A percentile compares a stretch with the other conserved stretches of the same genome.
phyloP scores from a whole-genome alignment of 192 early-diverging fungal species.

The Irineochytrium annulatum region DNA sequence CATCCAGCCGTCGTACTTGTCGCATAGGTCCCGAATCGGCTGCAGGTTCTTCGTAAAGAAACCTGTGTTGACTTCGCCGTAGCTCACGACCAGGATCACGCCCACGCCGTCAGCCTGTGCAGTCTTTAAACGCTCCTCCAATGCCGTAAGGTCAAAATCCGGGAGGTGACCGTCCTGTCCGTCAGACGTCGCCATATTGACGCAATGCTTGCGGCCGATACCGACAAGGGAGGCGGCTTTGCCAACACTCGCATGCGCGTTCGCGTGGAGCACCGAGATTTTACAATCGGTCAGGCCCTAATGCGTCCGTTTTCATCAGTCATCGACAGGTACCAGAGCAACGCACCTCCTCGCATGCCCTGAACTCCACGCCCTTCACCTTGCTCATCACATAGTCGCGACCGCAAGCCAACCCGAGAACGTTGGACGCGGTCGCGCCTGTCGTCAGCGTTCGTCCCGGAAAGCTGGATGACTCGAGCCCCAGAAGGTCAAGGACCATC shows the following conservation, averaged over 20 bases:
- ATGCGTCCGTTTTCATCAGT: no score
- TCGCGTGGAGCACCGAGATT: conserved; percentile 21
- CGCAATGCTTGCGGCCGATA: conserved; percentile 44
- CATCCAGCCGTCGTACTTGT: conserved; percentile 43
- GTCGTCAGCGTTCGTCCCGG: conserved; percentile 49
- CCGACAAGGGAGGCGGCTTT: conserved; percentile 51
- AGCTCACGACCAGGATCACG: conserved; percentile 42
- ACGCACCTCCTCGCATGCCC: no score
- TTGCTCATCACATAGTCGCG: conserved; percentile 32
- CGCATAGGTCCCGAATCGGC: conserved; percentile 36
- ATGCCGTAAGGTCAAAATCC: conserved; percentile 6
- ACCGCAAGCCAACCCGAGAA: conserved; percentile 44
- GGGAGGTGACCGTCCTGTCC: neutral
- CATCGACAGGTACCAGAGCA: no score
- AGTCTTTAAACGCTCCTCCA: conserved; percentile 16
- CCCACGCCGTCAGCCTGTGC: conserved; percentile 13
- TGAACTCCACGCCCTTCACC: conserved; percentile 18
- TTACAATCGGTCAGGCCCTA: conserved; percentile 26
- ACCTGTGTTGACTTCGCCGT: conserved; percentile 59
- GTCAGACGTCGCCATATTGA: conserved; percentile 26
- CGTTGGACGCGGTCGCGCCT: conserved; percentile 52
- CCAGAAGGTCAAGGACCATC: conserved; percentile 47
- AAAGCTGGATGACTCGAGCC: conserved; percentile 30
- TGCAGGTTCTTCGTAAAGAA: conserved; percentile 32
- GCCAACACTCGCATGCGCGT: conserved; percentile 42